Percentiles rank a stretch among this genome's conserved stretches.
These are phyloP conservation scores for Yamadazyma sp. DNA, from an alignment of 1,139 yeast species.

Conservation along the genomic window DNA sequence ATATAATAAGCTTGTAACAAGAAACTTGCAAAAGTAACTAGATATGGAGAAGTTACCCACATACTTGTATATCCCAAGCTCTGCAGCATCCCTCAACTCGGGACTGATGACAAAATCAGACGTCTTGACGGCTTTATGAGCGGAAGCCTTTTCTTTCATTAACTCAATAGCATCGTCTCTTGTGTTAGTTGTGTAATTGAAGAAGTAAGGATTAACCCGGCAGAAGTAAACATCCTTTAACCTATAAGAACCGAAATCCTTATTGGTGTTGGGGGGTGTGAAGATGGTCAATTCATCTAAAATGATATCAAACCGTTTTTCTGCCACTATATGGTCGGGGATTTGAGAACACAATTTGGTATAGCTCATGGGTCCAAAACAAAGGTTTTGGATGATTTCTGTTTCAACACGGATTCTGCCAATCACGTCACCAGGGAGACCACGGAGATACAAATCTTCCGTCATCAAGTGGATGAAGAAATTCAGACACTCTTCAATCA, in stretches of 20 bases:
- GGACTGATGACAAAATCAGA: constrained; percentile 53
- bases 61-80: constrained; percentile 33
- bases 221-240: constrained; percentile 58
- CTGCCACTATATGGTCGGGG: constrained; percentile 74
- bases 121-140: constrained; percentile 26
- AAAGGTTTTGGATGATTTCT: constrained; percentile 77
- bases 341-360: constrained; percentile 67
- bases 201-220: constrained; percentile 76
- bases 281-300: constrained; percentile 61
- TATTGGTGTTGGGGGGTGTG: constrained; percentile 61
- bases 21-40: constrained; percentile 49
- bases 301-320: constrained; percentile 71
- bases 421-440: constrained; percentile 50
- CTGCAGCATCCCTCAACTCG: constrained; percentile 22
- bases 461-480: constrained; percentile 68
- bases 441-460: constrained; percentile 63
- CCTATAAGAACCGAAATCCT: constrained; percentile 68
- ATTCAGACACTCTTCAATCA: constrained; percentile 79
- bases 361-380: constrained; percentile 72
- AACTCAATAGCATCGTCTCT: constrained; percentile 72
- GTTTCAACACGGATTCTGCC: constrained; percentile 53
- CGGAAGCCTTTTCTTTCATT: constrained; percentile 43
- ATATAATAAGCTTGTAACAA: constrained; percentile 49
- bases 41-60: constrained; percentile 52
- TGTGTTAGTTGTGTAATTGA: constrained; percentile 74